These are phyloP conservation scores for Sherardia arvensis DNA, from an alignment of 257 asterid species.

Conservation along the genomic window DNA sequence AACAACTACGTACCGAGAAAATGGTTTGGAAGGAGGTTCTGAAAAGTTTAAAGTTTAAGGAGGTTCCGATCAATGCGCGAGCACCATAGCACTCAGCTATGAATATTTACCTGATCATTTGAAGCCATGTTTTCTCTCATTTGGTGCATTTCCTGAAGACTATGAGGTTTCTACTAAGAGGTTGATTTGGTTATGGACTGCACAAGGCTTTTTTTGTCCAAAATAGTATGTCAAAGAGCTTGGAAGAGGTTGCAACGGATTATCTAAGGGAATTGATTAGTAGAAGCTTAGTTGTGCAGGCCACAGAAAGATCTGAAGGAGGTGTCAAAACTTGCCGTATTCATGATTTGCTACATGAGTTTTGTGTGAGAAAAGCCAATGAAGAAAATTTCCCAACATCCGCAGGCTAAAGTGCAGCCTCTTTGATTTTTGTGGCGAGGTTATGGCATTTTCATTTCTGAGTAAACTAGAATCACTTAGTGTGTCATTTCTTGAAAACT, in stretches of 20 bases:
- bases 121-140: conserved; percentile 5
- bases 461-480: neutral
- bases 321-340: neutral
- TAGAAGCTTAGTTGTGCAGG: neutral
- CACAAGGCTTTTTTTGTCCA: neutral
- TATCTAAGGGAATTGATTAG: neutral
- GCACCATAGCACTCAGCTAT: neutral
- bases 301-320: neutral
- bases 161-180: neutral
- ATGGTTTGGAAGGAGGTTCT: neutral
- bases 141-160: neutral
- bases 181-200: neutral
- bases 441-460: neutral
- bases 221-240: neutral
- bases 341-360: conserved; percentile 1
- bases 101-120: conserved; percentile 3
- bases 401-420: conserved; percentile 1
- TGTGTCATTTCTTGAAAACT: neutral
- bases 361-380: neutral
- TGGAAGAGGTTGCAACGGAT: neutral
- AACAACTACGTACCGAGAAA: neutral
- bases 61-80: neutral
- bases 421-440: neutral
- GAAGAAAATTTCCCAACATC: neutral
- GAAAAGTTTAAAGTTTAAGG: neutral